Evolutionary conservation across 225 moss, liverwort and hornwort genomes (phyloP).

Genomic region (Antitrichia curtipendula): DNA sequence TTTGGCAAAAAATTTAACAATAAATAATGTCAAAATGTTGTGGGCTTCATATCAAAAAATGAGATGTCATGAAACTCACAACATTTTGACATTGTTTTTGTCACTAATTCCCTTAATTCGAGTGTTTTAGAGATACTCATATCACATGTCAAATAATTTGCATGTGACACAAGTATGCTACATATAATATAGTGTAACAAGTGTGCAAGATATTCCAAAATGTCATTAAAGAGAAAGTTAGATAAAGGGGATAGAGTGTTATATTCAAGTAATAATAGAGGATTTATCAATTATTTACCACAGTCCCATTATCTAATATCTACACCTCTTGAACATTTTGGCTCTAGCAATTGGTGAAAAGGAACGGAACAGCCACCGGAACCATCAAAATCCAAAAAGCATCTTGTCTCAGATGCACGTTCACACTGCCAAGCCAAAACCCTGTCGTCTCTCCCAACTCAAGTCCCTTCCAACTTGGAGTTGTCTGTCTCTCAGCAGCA

Average conservation of each 20-base stretch:
- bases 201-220: not conserved
- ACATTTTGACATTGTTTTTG: not conserved
- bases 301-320: not conserved
- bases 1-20: no score
- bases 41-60: no score
- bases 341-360: not conserved
- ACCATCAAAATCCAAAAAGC: not conserved
- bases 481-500: not conserved
- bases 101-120: not conserved
- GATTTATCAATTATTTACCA: not conserved
- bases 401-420: not conserved
- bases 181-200: not conserved
- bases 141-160: not conserved
- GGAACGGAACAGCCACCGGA: not conserved
- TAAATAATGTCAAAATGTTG: no score
- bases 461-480: not conserved
- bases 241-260: not conserved
- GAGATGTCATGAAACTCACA: not conserved
- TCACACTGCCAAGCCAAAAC: not conserved
- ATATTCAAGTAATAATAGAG: not conserved
- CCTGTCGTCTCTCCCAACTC: not conserved
- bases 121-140: accelerated
- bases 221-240: not conserved
- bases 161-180: not conserved
- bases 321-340: not conserved